Base-by-base conservation (phyloP, 2,329 filamentous ascomycete species). In the Aspergillus sp. region DNA sequence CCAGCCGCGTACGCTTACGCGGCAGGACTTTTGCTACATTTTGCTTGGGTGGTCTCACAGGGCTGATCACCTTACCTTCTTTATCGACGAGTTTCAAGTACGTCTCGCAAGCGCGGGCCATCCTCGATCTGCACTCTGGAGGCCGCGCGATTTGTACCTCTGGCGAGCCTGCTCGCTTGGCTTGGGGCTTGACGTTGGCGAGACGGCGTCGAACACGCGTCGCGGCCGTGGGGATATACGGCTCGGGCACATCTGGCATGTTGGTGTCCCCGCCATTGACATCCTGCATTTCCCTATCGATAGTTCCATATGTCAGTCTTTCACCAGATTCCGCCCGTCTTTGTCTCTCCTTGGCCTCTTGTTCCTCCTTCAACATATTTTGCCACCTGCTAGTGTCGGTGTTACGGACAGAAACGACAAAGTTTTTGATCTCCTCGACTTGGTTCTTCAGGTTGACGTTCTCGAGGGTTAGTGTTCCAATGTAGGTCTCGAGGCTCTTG, bases 1-100 rank as follows among this genome's bases (percentile, higher is more conserved):
- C 17, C 15, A 57, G n/a, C 2, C 55, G 55, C 34, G 55, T 41
- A 34, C 55, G 55, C 15, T 57, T 57, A 38, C 55, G 55, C 11
- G 55, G 11, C 6, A 45, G 15, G 7, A 17, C 7, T n/a, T 43
- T 19, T 11, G 22, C 34, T 41, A 41, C 34, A 8, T n/a, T 19
- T 22, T 13, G 17, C 54, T 9, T 41, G 8, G 11, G 9, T 41
- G 9, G 15, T 41, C 11, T 41, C 34, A 41, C 34, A 2, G 13
- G 34, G 34, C 31, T 43, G 28, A 9, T n/a, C 3, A 47, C 25
- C 54, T 57, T 50, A 17, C 22, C 46, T n/a, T 13, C 19, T 25
- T 34, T 25, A 23, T 30, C 30, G 7, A 46, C 46, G 31, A 43
- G 23, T n/a, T 43, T 34, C 22, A 57, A 47, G 8, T 51, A 57